A percentile compares a stretch with the other conserved stretches of the same genome.
phyloP scores from a whole-genome alignment of 257 asterid genomes.

The Ligustrum vulgare region DNA sequence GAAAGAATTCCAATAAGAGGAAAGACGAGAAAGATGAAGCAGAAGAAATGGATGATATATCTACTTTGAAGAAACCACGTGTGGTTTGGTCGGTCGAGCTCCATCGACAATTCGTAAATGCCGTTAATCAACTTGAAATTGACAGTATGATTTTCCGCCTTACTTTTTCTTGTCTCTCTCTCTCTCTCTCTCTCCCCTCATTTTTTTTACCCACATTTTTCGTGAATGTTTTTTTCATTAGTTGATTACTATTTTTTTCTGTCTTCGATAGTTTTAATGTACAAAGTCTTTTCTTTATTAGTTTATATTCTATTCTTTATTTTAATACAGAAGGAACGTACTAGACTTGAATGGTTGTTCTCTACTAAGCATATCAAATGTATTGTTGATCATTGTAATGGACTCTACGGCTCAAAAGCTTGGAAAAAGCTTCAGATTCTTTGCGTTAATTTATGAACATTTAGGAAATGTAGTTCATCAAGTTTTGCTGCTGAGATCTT shows the following conservation, averaged over 20 bases:
- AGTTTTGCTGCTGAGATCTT: neutral
- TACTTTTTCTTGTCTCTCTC: neutral
- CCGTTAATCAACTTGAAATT: constrained; percentile 54
- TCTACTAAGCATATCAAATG: neutral
- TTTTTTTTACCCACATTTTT: neutral
- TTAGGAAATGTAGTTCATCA: neutral
- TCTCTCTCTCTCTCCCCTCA: neutral
- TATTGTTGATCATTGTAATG: neutral
- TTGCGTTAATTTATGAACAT: neutral
- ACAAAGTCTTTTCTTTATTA: neutral
- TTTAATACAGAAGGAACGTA: neutral
- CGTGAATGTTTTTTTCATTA: neutral
- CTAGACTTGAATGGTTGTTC: neutral
- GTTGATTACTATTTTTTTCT: neutral
- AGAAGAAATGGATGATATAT: constrained; percentile 33
- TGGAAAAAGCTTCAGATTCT: neutral
- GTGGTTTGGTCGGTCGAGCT: constrained; percentile 67
- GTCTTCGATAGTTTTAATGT: neutral
- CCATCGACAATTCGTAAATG: constrained; percentile 57
- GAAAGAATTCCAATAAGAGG: constrained; percentile 68
- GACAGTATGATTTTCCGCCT: constrained; percentile 40
- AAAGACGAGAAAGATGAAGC: constrained; percentile 42
- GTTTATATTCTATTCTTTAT: neutral
- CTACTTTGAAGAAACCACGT: constrained; percentile 49
- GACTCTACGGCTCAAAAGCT: neutral